A percentile compares a stretch with the other conserved stretches of the same genome.
Evolutionary conservation across 225 moss, liverwort and hornwort species (phyloP).

Genomic region (Ulota crispa): DNA sequence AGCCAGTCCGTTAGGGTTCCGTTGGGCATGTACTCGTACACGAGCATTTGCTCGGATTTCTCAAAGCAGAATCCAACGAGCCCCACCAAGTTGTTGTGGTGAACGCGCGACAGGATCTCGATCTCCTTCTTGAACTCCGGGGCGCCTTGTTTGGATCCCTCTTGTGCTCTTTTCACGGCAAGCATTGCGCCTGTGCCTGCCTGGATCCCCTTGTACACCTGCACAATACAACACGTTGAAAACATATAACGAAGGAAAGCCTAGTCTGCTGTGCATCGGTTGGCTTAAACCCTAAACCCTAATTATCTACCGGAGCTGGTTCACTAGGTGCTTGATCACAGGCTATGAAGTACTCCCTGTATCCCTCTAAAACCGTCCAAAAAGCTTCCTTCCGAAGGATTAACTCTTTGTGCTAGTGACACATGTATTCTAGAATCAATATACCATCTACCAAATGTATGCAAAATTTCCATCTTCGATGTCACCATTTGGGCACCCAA

Average conservation of each 20-base stretch:
- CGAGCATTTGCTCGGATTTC: constrained; percentile 78
- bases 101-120: constrained; percentile 80
- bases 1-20: constrained; percentile 76
- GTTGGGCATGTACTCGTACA: constrained; percentile 79
- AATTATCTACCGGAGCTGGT: no score
- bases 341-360: no score
- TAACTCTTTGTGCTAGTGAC: no score
- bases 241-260: neutral
- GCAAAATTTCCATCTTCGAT: no score
- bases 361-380: no score
- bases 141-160: constrained; percentile 77
- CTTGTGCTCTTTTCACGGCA: constrained; percentile 78
- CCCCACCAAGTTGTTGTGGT: constrained; percentile 77
- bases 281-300: no score
- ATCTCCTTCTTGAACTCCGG: constrained; percentile 86
- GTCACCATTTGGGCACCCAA: no score
- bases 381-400: no score
- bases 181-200: constrained; percentile 45
- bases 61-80: constrained; percentile 87
- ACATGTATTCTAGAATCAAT: no score
- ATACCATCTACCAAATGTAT: no score
- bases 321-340: no score
- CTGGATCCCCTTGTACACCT: constrained; percentile 74
- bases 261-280: no score
- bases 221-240: neutral